Evolutionary conservation across 148 eudicot genomes (phyloP).

Genomic region (Persicaria maculosa): DNA sequence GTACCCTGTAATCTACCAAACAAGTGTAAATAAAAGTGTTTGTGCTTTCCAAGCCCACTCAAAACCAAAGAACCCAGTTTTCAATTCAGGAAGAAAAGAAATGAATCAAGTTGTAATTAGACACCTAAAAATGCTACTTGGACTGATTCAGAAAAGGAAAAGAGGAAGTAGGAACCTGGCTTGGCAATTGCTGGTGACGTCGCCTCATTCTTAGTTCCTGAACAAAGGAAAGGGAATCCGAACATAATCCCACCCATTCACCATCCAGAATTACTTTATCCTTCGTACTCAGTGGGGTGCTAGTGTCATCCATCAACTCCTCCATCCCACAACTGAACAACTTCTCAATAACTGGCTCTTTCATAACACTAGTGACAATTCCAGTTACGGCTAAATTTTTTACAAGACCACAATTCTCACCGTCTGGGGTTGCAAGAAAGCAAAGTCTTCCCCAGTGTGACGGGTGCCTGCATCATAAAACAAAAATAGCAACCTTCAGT

Average conservation of each 20-base stretch:
- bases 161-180: slow-evolving; percentile 37
- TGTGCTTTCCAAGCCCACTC: neutral
- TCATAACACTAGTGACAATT: slow-evolving; percentile 54
- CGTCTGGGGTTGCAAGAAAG: slow-evolving; percentile 86
- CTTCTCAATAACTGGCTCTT: slow-evolving; percentile 35
- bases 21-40: neutral
- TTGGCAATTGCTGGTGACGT: slow-evolving; percentile 41
- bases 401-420: slow-evolving; percentile 93
- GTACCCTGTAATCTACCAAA: neutral
- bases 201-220: slow-evolving; percentile 50
- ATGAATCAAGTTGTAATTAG: neutral
- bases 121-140: neutral
- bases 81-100: slow-evolving; percentile 7
- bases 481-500: slow-evolving; percentile 1
- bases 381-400: slow-evolving; percentile 83
- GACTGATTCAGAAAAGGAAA: neutral
- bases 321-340: slow-evolving; percentile 66
- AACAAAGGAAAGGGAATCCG: slow-evolving; percentile 58
- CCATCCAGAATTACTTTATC: slow-evolving; percentile 71
- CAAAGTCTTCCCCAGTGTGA: slow-evolving; percentile 97
- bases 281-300: slow-evolving; percentile 44
- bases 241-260: slow-evolving; percentile 72
- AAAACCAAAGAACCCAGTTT: neutral
- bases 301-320: slow-evolving; percentile 46
- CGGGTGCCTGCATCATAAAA: slow-evolving; percentile 62